Evolutionary conservation across 768 basidiomycete genomes (phyloP), one percentile per base, ranked within the genome.

Genomic region (Dictyophora rubrovolvata): DNA sequence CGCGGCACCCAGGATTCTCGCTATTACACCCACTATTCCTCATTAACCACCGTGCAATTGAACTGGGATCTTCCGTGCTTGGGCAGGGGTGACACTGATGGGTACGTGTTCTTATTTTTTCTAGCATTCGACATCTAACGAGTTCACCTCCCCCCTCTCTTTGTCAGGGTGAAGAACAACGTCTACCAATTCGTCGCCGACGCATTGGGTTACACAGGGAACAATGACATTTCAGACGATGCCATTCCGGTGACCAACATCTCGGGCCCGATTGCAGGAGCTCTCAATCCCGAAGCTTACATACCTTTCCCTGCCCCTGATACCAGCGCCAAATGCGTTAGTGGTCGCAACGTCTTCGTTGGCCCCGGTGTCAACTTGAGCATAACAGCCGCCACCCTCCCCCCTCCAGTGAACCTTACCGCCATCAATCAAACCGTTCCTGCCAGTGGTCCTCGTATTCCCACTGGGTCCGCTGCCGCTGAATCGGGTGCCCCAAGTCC

Each of bases 41-140:
- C 69, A 49, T 71, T 84, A 53, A 75, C 77, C 12, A 80, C 83
- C 20, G 74, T 83, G 23, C 67, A 84, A 69, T 74, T 75, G 35
- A 86, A 85, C 70, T 85, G 84, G 83, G 70, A 70, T 5, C 78
- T 86, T 34, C 76, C 76, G 37, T 80, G 79, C 11, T 79, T 85
- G 21, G 84, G 83, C 18, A 77, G 83, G 42, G 71, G 73, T 36
- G 82, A 84, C 63, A 78, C 77, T 50, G 82, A 82, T 69, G 70
- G 73, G 71, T 76, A 63, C 9, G 56, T 65, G 23, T n/a, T 60
- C 33, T 50, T 51, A 5, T 17, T 6, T 6, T 9, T 48, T 11
- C 10, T 17, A 51, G 11, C 2, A 12, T 37, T 57, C 69, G 48
- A 34, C n/a, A n/a, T n/a, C n/a, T n/a, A n/a, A n/a, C n/a, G n/a